Percentiles rank a stretch among this genome's conserved stretches.
phyloP scores from a whole-genome alignment of 2,329 filamentous ascomycete species.

The Fusarium nurragi region DNA sequence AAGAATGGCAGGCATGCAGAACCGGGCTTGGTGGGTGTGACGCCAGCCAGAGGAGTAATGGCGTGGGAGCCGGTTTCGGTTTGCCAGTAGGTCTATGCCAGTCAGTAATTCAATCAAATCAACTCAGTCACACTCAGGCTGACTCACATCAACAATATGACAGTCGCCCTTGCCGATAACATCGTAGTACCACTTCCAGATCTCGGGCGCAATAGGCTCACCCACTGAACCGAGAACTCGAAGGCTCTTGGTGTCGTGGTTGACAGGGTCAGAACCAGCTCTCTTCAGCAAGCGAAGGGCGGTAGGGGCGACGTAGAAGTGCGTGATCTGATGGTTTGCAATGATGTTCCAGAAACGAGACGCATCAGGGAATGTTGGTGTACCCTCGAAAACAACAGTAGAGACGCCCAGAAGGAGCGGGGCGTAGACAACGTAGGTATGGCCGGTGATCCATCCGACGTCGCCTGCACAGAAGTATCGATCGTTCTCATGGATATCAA shows the following conservation, averaged over 20 bases:
- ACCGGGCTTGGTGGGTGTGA: conserved; percentile 93
- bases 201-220: conserved; percentile 94
- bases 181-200: conserved; percentile 98
- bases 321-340: conserved; percentile 86
- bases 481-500: conserved; percentile 91
- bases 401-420: conserved; percentile 87
- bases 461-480: conserved; percentile 94
- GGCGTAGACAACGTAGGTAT: conserved; percentile 95
- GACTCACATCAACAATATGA: conserved; percentile 86
- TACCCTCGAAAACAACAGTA: conserved; percentile 94
- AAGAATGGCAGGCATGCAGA: conserved; percentile 97
- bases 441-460: conserved; percentile 96
- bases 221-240: conserved; percentile 90
- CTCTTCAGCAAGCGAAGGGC: conserved; percentile 89
- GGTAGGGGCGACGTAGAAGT: conserved; percentile 95
- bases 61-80: conserved; percentile 95
- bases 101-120: no score
- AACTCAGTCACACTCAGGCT: no score
- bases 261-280: conserved; percentile 83
- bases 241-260: conserved; percentile 79
- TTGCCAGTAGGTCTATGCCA: conserved; percentile 90
- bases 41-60: conserved; percentile 86
- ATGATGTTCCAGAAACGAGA: conserved; percentile 97
- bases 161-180: conserved; percentile 87
- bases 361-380: conserved; percentile 91